Evolutionary conservation across 768 basidiomycete genomes (phyloP).

Genomic region (Leucosporidium yakuticum): DNA sequence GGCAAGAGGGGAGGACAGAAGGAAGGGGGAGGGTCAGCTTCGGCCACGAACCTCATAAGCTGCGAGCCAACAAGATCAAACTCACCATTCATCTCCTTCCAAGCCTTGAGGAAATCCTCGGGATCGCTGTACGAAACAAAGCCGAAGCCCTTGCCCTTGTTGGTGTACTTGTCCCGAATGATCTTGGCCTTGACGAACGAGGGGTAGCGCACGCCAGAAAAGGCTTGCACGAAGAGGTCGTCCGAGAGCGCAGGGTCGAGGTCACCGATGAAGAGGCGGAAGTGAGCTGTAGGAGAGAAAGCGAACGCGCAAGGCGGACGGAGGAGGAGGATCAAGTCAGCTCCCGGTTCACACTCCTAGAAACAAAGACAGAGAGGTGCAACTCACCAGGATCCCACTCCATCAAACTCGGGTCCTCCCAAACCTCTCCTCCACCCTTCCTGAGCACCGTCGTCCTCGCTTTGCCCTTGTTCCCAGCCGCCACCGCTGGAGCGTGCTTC

Average conservation of each 20-base stretch:
- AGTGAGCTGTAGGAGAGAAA: conserved; percentile 43
- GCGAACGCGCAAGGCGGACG: conserved; percentile 25
- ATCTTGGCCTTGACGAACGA: conserved; percentile 94
- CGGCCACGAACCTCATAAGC: neutral
- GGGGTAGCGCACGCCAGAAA: conserved; percentile 61
- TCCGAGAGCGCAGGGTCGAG: conserved; percentile 97
- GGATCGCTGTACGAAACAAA: conserved; percentile 98
- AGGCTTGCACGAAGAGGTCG: conserved; percentile 78
- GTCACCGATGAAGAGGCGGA: conserved; percentile 94
- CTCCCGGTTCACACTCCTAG: neutral
- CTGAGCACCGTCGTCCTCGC: conserved; percentile 89
- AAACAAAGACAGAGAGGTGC: neutral
- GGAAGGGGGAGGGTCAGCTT: neutral
- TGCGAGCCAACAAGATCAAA: conserved; percentile 3
- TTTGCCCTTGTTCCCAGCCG: conserved; percentile 56
- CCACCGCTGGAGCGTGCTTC: conserved; percentile 52
- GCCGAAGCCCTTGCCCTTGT: conserved; percentile 87
- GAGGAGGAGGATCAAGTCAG: conserved; percentile 3
- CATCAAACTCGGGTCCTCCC: conserved; percentile 94
- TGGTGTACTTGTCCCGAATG: conserved; percentile 84
- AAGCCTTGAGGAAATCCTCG: conserved; percentile 94
- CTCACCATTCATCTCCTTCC: conserved; percentile 99
- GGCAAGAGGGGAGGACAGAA: conserved; percentile 6
- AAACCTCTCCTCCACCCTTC: conserved; percentile 91
- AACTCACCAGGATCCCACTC: conserved; percentile 94